A percentile compares a stretch with the other conserved stretches of the same genome.
Conservation (phyloP, 1,284 basidiomycete genomes). For the Pterula multifida region DNA sequence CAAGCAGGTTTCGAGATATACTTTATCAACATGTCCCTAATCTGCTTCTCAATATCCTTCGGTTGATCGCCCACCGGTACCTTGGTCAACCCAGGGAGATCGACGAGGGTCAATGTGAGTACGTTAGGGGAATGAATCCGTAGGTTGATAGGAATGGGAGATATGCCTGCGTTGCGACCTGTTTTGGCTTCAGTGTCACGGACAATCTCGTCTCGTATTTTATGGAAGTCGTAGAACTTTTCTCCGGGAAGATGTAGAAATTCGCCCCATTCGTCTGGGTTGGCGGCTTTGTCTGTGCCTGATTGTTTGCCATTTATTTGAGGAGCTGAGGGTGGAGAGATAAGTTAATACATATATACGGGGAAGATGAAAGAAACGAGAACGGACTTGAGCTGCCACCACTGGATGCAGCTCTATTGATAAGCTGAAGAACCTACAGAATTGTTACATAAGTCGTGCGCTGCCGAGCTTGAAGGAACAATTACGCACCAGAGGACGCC, state of each 20-base stretch:
- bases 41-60: slow-evolving; percentile 95
- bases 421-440: slow-evolving; percentile 83
- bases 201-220: slow-evolving; percentile 94
- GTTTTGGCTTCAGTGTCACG: slow-evolving; percentile 97
- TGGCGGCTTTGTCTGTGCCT: slow-evolving; percentile 58
- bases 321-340: slow-evolving; percentile 5
- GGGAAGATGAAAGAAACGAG: slow-evolving; percentile 5
- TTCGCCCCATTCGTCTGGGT: slow-evolving; percentile 95
- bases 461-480: slow-evolving; percentile 4
- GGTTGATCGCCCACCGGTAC: slow-evolving; percentile 97
- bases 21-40: slow-evolving; percentile 92
- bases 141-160: slow-evolving; percentile 91
- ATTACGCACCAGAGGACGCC: slow-evolving; percentile 68
- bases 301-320: background rate
- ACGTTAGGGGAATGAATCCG: slow-evolving; percentile 96
- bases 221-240: slow-evolving; percentile 96
- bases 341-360: slow-evolving; percentile 8
- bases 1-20: slow-evolving; percentile 88
- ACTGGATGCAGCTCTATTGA: slow-evolving; percentile 61
- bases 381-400: slow-evolving; percentile 19
- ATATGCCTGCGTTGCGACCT: slow-evolving; percentile 94
- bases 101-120: slow-evolving; percentile 92
- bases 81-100: slow-evolving; percentile 93
- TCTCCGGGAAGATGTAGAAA: slow-evolving; percentile 93
- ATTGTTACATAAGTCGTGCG: slow-evolving; percentile 7